A percentile compares a stretch with the other conserved stretches of the same genome.
Evolutionary conservation across 257 asterid genomes (phyloP).

Genomic region (Catharanthus roseus): DNA sequence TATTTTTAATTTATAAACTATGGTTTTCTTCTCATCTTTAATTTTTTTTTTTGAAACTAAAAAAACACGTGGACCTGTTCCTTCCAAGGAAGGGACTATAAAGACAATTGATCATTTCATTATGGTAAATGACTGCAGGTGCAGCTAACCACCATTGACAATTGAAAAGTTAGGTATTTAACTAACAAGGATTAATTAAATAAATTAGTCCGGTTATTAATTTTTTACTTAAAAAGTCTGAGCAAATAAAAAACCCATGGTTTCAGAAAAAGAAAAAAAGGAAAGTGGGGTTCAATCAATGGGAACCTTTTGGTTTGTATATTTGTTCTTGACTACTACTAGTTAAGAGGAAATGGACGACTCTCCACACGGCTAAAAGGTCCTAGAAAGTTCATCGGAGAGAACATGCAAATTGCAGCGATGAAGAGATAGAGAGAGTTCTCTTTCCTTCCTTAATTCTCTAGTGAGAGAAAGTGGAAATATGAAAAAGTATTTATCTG

Average conservation of each 20-base stretch:
- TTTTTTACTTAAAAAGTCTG: too few species aligned
- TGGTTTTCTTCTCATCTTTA: neutral
- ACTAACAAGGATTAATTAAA: too few species aligned
- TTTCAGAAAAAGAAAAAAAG: neutral
- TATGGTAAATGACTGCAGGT: neutral
- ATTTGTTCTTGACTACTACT: neutral
- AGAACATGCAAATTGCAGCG: constrained; percentile 4
- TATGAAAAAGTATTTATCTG: neutral
- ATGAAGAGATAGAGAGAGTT: too few species aligned
- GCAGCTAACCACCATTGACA: neutral
- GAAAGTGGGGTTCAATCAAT: neutral
- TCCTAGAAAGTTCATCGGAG: neutral
- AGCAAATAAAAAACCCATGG: too few species aligned
- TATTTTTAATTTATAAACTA: too few species aligned
- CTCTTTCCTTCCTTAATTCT: too few species aligned
- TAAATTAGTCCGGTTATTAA: too few species aligned
- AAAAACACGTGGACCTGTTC: neutral
- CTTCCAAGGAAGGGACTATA: neutral
- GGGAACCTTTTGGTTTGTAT: neutral
- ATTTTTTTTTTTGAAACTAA: too few species aligned
- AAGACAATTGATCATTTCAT: too few species aligned
- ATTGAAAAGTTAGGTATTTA: too few species aligned
- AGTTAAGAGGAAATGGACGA: neutral
- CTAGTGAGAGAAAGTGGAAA: neutral
- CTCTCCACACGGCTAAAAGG: neutral